phyloP scores from a whole-genome alignment of 768 basidiomycete genomes.

The Rubroboletus pulcherrimus region DNA sequence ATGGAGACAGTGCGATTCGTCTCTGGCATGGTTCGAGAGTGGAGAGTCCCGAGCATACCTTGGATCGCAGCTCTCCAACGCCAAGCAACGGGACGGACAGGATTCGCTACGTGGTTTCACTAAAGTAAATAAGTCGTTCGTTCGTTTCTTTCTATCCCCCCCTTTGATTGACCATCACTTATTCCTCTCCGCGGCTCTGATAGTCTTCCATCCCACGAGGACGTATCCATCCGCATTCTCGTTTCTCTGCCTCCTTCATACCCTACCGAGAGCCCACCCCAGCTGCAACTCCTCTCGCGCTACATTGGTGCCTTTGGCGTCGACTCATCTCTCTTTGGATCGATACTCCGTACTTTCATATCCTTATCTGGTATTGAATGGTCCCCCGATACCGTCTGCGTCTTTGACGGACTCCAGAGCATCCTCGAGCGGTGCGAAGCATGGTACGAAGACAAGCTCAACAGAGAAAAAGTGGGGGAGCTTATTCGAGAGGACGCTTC shows the following conservation, averaged over 20 bases:
- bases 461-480: slow-evolving; percentile 50
- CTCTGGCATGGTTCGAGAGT: slow-evolving; percentile 46
- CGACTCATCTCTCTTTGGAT: slow-evolving; percentile 70
- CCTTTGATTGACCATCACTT: neutral
- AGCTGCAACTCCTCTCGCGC: slow-evolving; percentile 78
- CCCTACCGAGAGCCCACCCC: slow-evolving; percentile 66
- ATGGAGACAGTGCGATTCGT: slow-evolving; percentile 64
- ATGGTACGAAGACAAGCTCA: slow-evolving; percentile 73
- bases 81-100: slow-evolving; percentile 29
- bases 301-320: slow-evolving; percentile 81
- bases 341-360: slow-evolving; percentile 75
- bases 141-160: neutral
- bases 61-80: slow-evolving; percentile 8
- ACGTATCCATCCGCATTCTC: slow-evolving; percentile 48
- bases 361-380: slow-evolving; percentile 77
- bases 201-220: slow-evolving; percentile 54
- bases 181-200: neutral
- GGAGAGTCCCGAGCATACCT: slow-evolving; percentile 9
- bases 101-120: slow-evolving; percentile 60
- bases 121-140: slow-evolving; percentile 48
- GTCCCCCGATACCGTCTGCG: slow-evolving; percentile 67
- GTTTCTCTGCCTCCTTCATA: slow-evolving; percentile 61
- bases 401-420: slow-evolving; percentile 83
- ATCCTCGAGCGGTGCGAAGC: slow-evolving; percentile 59
- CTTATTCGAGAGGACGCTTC: slow-evolving; percentile 51